These are phyloP conservation scores for Leucoagaricus sp. DNA, from an alignment of 1,284 basidiomycete genomes.

Conservation along the genomic window DNA sequence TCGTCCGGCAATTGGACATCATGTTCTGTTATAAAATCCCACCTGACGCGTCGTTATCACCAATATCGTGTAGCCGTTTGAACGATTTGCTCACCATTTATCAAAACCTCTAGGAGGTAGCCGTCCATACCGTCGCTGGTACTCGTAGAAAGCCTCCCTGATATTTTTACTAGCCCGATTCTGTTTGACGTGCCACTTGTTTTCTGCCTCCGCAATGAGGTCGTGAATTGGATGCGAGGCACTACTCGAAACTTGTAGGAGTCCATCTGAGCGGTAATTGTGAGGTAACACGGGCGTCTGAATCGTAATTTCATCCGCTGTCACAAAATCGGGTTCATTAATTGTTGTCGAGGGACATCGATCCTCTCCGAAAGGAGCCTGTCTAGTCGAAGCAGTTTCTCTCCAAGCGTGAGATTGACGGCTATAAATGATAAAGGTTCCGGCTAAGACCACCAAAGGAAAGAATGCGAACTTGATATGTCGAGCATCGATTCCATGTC, in stretches of 20 bases:
- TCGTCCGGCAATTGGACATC: conserved; percentile 56
- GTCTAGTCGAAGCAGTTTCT: neutral
- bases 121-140: conserved; percentile 42
- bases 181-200: conserved; percentile 48
- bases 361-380: neutral
- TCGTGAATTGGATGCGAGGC: conserved; percentile 49
- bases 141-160: conserved; percentile 51
- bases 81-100: conserved; percentile 30
- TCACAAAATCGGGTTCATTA: neutral
- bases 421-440: neutral
- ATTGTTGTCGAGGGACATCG: neutral
- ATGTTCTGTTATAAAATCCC: conserved; percentile 53
- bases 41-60: conserved; percentile 33
- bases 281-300: conserved; percentile 17
- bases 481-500: neutral
- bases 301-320: conserved; percentile 1
- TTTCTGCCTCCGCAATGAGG: conserved; percentile 45
- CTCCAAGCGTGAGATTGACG: neutral
- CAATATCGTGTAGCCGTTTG: neutral
- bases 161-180: conserved; percentile 50
- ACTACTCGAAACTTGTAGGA: conserved; percentile 36
- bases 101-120: conserved; percentile 52
- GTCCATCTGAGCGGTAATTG: conserved; percentile 33
- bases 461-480: neutral
- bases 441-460: neutral